Evolutionary conservation across 2,329 filamentous ascomycete genomes (phyloP).

Genomic region (Aphanoascus verrucosus): DNA sequence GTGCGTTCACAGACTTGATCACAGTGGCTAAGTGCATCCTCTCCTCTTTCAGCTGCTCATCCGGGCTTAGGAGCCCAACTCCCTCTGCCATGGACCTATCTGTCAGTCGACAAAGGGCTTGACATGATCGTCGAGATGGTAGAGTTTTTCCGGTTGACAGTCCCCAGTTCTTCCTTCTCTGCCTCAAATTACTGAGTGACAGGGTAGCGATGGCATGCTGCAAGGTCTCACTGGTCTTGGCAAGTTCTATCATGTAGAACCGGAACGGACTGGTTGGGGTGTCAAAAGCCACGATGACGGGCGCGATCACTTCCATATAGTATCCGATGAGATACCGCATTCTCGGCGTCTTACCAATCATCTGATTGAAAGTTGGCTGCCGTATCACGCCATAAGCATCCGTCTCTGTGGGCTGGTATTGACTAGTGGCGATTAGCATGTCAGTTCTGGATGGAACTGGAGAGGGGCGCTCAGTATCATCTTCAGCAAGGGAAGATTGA

Average conservation of each 20-base stretch:
- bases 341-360: constrained; percentile 57
- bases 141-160: constrained; percentile 44
- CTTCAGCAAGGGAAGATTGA: neutral
- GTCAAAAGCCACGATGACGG: constrained; percentile 85
- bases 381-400: constrained; percentile 20
- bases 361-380: constrained; percentile 32
- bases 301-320: constrained; percentile 85
- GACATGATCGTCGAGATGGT: constrained; percentile 40
- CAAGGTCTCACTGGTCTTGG: constrained; percentile 66
- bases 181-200: constrained; percentile 78
- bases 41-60: constrained; percentile 62
- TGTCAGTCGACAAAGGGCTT: constrained; percentile 36
- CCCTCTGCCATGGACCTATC: constrained; percentile 28
- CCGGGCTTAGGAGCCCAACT: constrained; percentile 36
- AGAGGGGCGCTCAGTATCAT: neutral
- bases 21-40: constrained; percentile 75
- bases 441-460: neutral
- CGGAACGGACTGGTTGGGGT: constrained; percentile 76
- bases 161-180: constrained; percentile 53
- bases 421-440: neutral
- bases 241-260: constrained; percentile 68
- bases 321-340: constrained; percentile 87
- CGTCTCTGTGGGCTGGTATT: neutral
- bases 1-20: constrained; percentile 70
- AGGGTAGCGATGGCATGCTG: constrained; percentile 87